These are phyloP conservation scores for Limonium bicolor DNA, from an alignment of 148 eudicot genomes.

Conservation along the genomic window DNA sequence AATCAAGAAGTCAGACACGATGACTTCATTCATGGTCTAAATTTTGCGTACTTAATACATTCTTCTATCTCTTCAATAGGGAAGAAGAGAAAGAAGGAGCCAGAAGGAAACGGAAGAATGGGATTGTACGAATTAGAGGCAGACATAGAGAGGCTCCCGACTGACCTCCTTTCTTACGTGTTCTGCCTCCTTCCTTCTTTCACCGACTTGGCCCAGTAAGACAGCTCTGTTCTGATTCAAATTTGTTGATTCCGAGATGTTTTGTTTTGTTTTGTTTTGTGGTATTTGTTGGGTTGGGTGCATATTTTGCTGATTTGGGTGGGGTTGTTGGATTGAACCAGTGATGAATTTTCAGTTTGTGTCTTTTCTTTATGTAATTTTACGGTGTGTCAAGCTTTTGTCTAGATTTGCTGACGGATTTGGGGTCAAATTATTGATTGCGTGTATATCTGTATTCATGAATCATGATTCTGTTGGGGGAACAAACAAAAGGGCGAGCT, in stretches of 20 bases:
- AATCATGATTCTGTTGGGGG: too few relatives aligned
- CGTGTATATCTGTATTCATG: too few relatives aligned
- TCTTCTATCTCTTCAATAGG: too few relatives aligned
- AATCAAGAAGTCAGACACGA: too few relatives aligned
- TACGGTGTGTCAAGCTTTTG: too few relatives aligned
- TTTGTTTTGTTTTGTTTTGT: neutral
- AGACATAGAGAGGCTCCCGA: slow-evolving; percentile 60
- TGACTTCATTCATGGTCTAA: too few relatives aligned
- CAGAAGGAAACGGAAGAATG: too few relatives aligned
- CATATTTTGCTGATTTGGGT: neutral
- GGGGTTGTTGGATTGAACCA: neutral
- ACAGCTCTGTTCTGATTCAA: neutral
- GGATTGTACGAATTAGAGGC: slow-evolving; percentile 23
- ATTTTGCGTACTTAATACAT: too few relatives aligned
- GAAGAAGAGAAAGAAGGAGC: too few relatives aligned
- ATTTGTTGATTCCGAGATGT: neutral
- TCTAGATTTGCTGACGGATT: too few relatives aligned
- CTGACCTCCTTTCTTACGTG: slow-evolving; percentile 64
- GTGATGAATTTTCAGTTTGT: neutral
- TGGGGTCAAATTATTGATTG: too few relatives aligned
- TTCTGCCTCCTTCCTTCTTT: slow-evolving; percentile 50
- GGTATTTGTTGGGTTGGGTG: neutral
- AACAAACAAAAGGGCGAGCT: slow-evolving; percentile 38
- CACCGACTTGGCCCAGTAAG: slow-evolving; percentile 81
- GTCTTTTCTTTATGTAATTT: too few relatives aligned